Evolutionary conservation across 2,329 filamentous ascomycete species (phyloP).

Genomic region (Calonectria naviculata): DNA sequence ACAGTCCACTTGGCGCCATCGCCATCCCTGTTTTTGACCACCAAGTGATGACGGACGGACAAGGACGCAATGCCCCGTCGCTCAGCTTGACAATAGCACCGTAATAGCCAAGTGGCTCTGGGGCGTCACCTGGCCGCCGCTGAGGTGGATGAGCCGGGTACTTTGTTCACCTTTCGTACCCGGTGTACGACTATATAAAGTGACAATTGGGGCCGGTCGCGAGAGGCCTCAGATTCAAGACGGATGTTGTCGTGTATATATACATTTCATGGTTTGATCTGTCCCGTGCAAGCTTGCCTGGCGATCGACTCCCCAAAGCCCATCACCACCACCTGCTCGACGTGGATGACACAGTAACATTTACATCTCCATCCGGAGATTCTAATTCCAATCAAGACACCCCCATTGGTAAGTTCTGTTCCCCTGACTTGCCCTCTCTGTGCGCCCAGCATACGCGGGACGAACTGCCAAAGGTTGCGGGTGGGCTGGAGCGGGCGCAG

Average conservation of each 20-base stretch:
- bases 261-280: not conserved
- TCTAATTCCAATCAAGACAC: constrained; percentile 33
- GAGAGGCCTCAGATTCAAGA: not conserved
- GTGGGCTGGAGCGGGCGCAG: constrained; percentile 41
- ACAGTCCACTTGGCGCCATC: constrained; percentile 40
- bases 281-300: not conserved
- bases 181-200: constrained; percentile 15
- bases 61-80: constrained; percentile 30
- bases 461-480: constrained; percentile 17
- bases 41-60: constrained; percentile 35
- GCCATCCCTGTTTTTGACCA: constrained; percentile 42
- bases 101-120: constrained; percentile 18
- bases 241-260: not conserved
- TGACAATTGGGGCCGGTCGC: constrained; percentile 17
- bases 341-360: constrained; percentile 23
- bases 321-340: not conserved
- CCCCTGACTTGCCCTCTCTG: constrained; percentile 19
- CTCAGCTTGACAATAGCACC: constrained; percentile 27
- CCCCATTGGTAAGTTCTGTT: constrained; percentile 40
- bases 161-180: not conserved
- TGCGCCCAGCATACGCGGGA: not conserved
- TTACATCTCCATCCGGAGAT: constrained; percentile 19
- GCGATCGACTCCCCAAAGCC: not conserved
- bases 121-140: constrained; percentile 37
- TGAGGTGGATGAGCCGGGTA: constrained; percentile 16